Evolutionary conservation across 78 protist genomes (phyloP).

Genomic region (Polysphondylium violaceum): DNA sequence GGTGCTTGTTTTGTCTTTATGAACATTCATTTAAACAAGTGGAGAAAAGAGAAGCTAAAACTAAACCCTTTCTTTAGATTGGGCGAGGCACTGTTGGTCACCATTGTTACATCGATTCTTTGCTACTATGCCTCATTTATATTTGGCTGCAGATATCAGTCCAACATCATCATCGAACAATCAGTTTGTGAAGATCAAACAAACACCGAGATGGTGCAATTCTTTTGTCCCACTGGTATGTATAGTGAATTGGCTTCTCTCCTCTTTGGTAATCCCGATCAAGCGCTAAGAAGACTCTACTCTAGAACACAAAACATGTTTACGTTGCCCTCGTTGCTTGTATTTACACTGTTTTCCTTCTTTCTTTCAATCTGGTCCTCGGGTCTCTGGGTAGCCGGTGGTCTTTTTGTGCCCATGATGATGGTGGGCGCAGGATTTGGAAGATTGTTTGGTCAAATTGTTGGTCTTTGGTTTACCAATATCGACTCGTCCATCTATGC

Average conservation of each 20-base stretch:
- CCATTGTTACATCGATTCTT: constrained; percentile 35
- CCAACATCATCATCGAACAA: constrained; percentile 51
- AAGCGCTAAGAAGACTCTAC: constrained; percentile 78
- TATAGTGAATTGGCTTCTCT: constrained; percentile 72
- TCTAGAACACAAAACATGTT: constrained; percentile 54
- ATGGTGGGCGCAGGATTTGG: constrained; percentile 93
- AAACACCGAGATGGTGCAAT: constrained; percentile 66
- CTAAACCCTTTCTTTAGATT: constrained; percentile 5
- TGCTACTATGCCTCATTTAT: constrained; percentile 55
- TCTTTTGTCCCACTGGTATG: constrained; percentile 78
- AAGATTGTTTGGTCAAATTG: constrained; percentile 83
- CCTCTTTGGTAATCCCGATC: constrained; percentile 71
- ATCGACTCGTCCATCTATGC: constrained; percentile 86
- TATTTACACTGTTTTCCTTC: constrained; percentile 82
- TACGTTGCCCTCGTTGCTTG: constrained; percentile 69
- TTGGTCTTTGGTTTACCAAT: constrained; percentile 38
- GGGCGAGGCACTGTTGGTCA: constrained; percentile 26
- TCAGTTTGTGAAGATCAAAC: constrained; percentile 69
- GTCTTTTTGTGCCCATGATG: constrained; percentile 92
- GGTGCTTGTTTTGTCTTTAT: constrained; percentile 74
- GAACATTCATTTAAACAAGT: constrained; percentile 80
- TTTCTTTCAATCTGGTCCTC: constrained; percentile 80
- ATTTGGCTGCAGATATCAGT: constrained; percentile 53
- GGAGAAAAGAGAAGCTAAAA: constrained; percentile 68
- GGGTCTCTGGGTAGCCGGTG: constrained; percentile 87